Evolutionary conservation across 345 rosid species (phyloP), one percentile per base, ranked within the genome.

Genomic region (Moringa oleifera): DNA sequence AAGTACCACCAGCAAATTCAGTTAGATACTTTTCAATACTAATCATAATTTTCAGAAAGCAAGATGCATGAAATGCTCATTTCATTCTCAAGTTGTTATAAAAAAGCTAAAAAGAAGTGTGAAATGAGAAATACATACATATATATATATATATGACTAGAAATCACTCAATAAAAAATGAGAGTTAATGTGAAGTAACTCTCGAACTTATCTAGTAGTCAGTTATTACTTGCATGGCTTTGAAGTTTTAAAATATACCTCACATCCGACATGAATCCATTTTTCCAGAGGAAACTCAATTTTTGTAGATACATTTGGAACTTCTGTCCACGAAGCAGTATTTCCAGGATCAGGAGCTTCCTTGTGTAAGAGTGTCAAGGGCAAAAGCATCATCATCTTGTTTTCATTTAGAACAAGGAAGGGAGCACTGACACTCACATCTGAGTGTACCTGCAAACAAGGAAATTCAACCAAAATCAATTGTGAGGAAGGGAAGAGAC

Each of bases 191-290:
- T 4, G 12, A 41, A 41, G 47, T 33, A 33, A 33, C 5, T 41
- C 17, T 9, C 13, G 12, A 4, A 41, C 6, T 41, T 41, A 15
- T 41, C 47, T 4, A 41, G 12, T 7, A 1, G 1, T 41, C 13
- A 41, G 47, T 41, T 41, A 9, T 41, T 15, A 41, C 33, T 41
- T 9, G 47, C 13, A 11, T 3, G 33, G 13, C 47, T 41, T 41
- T 15, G 1, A 41, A 1, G 13, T 41, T 28, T 28, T 7, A 41
- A 41, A 41, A 41, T 66, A 62, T 67, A 84, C 95, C 91, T 84
- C 83, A 31, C 87, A 91, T 55, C 85, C 89, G 56, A 91, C 85
- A 75, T 88, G 95, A 52, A 83, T 68, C 93, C 95, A 88, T 71
- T 75, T 80, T 60, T 75, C 84, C 62, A 77, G 71, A 49, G 89